Evolutionary conservation across 257 asterid genomes (phyloP), one percentile per base, ranked within the genome.

Genomic region (Fraxinus anomala): DNA sequence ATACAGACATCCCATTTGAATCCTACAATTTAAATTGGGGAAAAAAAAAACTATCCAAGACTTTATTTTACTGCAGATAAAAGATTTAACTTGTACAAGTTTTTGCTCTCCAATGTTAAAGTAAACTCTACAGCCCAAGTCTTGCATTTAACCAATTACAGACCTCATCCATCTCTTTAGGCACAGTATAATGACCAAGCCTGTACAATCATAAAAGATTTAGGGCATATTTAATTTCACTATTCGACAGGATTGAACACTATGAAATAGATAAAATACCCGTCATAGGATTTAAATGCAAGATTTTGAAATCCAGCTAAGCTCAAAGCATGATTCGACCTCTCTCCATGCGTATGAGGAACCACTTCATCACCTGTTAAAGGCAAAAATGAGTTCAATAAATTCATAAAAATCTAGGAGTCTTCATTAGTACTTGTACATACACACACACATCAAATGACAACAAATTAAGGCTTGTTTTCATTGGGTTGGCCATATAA

Each of bases 81-180:
- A 68, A 34, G 63, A 6, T 30, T 76, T 72, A 80, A 66, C 73
- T 76, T 68, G 68, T 76, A 68, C 72, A 59, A 67, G 33, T 85
- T 73, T 6, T 65, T 72, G 66, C 70, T 76, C 75, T 74, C 68
- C 56, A 68, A 42, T 33, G 33, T 71, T 54, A 65, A 72, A 87
- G 85, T 9, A 81, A 82, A 59, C 83, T 89, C 80, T 90, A 89
- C 26, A 87, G 81, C 33, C 86, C 90, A 31, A 87, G 87, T 85
- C 88, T 82, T 21, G 88, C 81, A 73, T 80, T 87, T 68, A 94
- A 82, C 98, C 98, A 94, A 72, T 82, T 79, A 87, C 98, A 89
- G 11, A 94, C 93, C 59, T 94, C 98, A 1, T 94, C 93, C 98
- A 94, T 92, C 90, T 92, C 98, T 80, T 84, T 86, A n/a, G 98